Evolutionary conservation across 108 stramenopile species (phyloP).

Genomic region (Cyclotella choctawhatcheeana): DNA sequence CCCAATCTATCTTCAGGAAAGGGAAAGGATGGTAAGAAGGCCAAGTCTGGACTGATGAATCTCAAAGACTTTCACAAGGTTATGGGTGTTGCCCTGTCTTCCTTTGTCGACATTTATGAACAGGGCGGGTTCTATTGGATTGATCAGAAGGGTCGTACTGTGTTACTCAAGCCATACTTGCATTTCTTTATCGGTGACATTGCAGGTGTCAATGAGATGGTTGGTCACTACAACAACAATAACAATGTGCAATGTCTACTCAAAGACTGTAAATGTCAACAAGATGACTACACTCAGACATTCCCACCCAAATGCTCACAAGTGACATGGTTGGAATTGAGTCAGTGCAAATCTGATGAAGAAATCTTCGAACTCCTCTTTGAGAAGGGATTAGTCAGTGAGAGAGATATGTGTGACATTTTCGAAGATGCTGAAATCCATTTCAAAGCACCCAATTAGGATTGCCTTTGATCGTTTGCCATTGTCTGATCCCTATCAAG

Average conservation of each 20-base stretch:
- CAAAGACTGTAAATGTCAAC: not conserved
- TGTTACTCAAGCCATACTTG: not conserved
- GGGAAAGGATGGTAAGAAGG: not conserved
- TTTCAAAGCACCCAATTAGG: no score
- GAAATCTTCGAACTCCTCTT: no score
- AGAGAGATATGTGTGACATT: no score
- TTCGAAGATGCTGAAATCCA: no score
- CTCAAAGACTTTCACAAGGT: constrained; percentile 4
- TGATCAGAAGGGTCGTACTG: not conserved
- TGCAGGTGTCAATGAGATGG: not conserved
- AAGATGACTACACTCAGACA: not conserved
- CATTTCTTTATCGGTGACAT: constrained; percentile 5
- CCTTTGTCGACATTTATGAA: constrained; percentile 1
- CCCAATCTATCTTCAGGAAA: not conserved
- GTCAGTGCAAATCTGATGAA: not conserved
- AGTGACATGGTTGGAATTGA: not conserved
- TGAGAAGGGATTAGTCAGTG: no score
- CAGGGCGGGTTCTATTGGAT: not conserved
- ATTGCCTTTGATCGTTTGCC: no score
- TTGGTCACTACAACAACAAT: not conserved
- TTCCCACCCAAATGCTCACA: not conserved
- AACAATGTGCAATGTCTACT: not conserved
- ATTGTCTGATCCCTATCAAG: no score
- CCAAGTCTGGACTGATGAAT: not conserved
- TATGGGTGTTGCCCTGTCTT: not conserved